Conservation (phyloP, 2,329 filamentous ascomycete species). For the Diaporthe caulivora region DNA sequence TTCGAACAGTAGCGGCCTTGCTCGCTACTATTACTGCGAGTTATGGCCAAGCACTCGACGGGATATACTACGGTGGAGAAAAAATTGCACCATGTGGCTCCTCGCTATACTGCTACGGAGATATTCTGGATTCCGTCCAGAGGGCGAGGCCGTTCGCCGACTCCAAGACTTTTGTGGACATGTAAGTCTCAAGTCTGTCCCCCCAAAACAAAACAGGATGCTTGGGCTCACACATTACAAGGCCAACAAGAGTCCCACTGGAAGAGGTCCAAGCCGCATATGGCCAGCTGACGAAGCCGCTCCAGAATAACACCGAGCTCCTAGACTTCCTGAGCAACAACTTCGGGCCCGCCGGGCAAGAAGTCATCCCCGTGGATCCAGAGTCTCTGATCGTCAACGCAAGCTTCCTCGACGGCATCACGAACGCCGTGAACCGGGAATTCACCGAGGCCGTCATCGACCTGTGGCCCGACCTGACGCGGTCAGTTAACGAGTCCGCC, state of each 20-base stretch:
- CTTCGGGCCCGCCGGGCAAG: constrained; percentile 73
- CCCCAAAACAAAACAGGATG: not conserved
- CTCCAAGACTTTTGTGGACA: constrained; percentile 79
- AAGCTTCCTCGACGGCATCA: constrained; percentile 67
- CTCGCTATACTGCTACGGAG: constrained; percentile 75
- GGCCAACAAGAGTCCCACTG: constrained; percentile 70
- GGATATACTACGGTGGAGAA: constrained; percentile 71
- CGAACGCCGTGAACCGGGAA: constrained; percentile 69
- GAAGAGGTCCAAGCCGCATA: constrained; percentile 73
- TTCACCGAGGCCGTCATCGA: constrained; percentile 74
- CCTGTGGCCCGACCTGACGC: constrained; percentile 77
- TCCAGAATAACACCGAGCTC: constrained; percentile 73
- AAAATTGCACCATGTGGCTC: constrained; percentile 75
- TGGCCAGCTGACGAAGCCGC: constrained; percentile 68
- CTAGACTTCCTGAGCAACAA: constrained; percentile 72
- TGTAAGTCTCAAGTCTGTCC: constrained; percentile 57
- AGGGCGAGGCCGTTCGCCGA: constrained; percentile 73
- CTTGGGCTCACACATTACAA: constrained; percentile 6
- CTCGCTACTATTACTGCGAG: not conserved
- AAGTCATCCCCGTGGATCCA: constrained; percentile 66
- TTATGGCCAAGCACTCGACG: constrained; percentile 47
- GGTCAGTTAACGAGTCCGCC: constrained; percentile 64
- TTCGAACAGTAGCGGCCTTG: not conserved
- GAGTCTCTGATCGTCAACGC: constrained; percentile 67
- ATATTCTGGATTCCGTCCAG: constrained; percentile 72